Conservation (phyloP, 768 basidiomycete species). For the Termitomyces sp. region DNA sequence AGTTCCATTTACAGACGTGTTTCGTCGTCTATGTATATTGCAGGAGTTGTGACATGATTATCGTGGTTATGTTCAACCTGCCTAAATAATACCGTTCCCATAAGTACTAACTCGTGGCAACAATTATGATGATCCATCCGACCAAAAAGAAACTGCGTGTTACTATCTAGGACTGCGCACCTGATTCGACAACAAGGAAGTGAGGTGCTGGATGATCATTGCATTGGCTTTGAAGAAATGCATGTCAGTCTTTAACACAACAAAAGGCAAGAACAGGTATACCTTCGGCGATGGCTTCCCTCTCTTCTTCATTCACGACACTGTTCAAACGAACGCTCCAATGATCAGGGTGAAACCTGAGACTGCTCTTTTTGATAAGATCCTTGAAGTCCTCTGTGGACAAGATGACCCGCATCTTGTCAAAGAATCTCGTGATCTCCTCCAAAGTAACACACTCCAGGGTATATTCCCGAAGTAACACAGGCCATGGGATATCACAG, state of each 20-base stretch:
- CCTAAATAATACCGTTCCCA: too few species aligned
- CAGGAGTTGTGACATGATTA: not conserved
- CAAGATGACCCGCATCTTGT: slow-evolving; percentile 46
- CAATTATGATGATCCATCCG: not conserved
- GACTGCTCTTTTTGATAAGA: slow-evolving; percentile 68
- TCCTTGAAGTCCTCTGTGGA: slow-evolving; percentile 57
- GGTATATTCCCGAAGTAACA: slow-evolving; percentile 51
- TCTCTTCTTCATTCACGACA: slow-evolving; percentile 53
- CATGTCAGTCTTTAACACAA: not conserved
- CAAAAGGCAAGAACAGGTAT: slow-evolving; percentile 2
- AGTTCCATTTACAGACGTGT: not conserved
- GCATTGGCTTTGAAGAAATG: slow-evolving; percentile 25
- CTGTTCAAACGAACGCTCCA: slow-evolving; percentile 68
- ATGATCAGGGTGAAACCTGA: slow-evolving; percentile 76
- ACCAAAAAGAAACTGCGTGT: too few species aligned
- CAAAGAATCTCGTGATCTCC: slow-evolving; percentile 71
- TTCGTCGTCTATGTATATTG: not conserved
- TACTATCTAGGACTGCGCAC: not conserved
- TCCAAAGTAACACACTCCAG: slow-evolving; percentile 70
- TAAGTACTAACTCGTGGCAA: too few species aligned
- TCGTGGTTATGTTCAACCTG: too few species aligned
- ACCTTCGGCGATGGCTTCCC: slow-evolving; percentile 65
- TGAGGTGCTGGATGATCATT: slow-evolving; percentile 71
- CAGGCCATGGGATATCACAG: slow-evolving; percentile 75
- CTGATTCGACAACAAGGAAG: slow-evolving; percentile 19